These are phyloP conservation scores for Metschnikowia amazonensis DNA, from an alignment of 805 yeast species.

Conservation along the genomic window DNA sequence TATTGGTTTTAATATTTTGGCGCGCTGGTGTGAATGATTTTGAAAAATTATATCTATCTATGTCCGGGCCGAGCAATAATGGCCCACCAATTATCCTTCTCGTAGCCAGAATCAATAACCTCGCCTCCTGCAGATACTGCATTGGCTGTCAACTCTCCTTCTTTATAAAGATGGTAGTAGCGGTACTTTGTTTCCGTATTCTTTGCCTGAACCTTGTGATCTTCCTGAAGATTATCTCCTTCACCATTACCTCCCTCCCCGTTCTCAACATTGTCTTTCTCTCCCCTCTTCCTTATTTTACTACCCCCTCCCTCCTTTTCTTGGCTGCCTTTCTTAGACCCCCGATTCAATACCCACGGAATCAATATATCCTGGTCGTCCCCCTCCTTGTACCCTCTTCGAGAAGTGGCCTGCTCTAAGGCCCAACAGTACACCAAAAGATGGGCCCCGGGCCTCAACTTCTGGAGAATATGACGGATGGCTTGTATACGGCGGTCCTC, in stretches of 20 bases:
- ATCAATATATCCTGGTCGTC: conserved; percentile 92
- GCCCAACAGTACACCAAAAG: conserved; percentile 96
- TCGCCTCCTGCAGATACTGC: conserved; percentile 66
- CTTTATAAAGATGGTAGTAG: conserved; percentile 79
- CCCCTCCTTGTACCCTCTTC: conserved; percentile 89
- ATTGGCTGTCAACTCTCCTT: conserved; percentile 79
- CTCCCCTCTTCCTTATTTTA: conserved; percentile 3
- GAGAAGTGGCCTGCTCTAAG: conserved; percentile 78
- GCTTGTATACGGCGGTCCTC: conserved; percentile 75
- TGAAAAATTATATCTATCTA: too few species aligned
- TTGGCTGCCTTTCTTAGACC: conserved; percentile 29
- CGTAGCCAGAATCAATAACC: conserved; percentile 75
- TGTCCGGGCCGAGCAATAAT: conserved; percentile 17
- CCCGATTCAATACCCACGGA: conserved; percentile 83
- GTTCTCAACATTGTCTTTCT: neutral
- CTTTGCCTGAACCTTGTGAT: neutral
- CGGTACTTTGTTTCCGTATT: conserved; percentile 60
- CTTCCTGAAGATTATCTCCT: neutral
- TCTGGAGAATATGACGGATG: conserved; percentile 60
- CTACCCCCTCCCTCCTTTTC: conserved; percentile 7
- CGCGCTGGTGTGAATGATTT: too few species aligned
- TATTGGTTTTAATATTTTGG: too few species aligned
- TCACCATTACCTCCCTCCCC: neutral
- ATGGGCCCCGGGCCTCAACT: conserved; percentile 56
- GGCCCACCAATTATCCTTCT: conserved; percentile 91